Percentiles rank a stretch among this genome's conserved stretches.
Evolutionary conservation across 2,329 filamentous ascomycete species (phyloP).

Genomic region (Alternaria viburni): DNA sequence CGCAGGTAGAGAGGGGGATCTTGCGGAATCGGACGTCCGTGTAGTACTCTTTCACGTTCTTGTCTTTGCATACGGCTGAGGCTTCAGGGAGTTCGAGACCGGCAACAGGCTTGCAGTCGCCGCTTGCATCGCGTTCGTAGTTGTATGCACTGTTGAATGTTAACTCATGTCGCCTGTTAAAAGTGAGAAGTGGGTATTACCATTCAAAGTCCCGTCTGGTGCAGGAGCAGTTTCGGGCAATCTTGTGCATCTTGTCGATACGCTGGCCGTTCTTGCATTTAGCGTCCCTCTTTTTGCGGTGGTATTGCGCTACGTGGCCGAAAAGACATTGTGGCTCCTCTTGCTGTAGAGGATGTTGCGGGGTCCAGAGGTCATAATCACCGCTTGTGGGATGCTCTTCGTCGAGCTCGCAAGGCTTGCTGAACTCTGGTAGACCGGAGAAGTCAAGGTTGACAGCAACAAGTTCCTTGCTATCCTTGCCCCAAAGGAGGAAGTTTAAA

Average conservation of each 20-base stretch:
- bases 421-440: slow-evolving; percentile 68
- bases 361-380: slow-evolving; percentile 89
- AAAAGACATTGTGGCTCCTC: slow-evolving; percentile 83
- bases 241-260: slow-evolving; percentile 69
- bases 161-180: slow-evolving; percentile 7
- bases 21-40: slow-evolving; percentile 86
- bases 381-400: slow-evolving; percentile 64
- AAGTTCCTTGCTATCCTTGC: slow-evolving; percentile 62
- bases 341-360: slow-evolving; percentile 81
- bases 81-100: slow-evolving; percentile 72
- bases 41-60: slow-evolving; percentile 81
- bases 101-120: slow-evolving; percentile 76
- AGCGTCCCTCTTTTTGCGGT: slow-evolving; percentile 82
- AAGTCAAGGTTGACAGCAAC: slow-evolving; percentile 89
- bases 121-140: slow-evolving; percentile 78
- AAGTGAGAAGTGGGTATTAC: slow-evolving; percentile 56
- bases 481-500: slow-evolving; percentile 92
- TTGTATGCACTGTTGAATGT: slow-evolving; percentile 80
- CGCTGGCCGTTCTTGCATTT: slow-evolving; percentile 82
- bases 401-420: slow-evolving; percentile 72
- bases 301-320: slow-evolving; percentile 85
- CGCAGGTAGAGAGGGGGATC: slow-evolving; percentile 87
- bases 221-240: slow-evolving; percentile 79
- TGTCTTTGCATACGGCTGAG: slow-evolving; percentile 60
- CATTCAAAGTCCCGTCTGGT: slow-evolving; percentile 90